Evolutionary conservation across 345 rosid genomes (phyloP).

Genomic region (Populus simonii): DNA sequence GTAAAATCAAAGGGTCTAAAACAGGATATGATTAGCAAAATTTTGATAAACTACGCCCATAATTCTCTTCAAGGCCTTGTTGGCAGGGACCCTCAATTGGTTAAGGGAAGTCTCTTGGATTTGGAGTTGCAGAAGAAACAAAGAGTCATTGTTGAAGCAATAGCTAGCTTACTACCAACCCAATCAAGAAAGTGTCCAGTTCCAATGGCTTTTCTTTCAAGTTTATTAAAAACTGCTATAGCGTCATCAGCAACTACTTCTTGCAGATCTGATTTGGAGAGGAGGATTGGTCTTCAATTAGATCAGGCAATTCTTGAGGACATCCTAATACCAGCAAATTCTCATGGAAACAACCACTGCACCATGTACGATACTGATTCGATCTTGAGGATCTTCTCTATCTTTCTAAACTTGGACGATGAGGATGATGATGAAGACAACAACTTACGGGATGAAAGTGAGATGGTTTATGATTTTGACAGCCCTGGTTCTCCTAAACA

Average conservation of each 20-base stretch:
- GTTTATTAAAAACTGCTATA: conserved; percentile 73
- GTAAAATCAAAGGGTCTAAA: conserved; percentile 87
- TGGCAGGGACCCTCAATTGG: conserved; percentile 53
- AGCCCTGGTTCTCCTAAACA: conserved; percentile 93
- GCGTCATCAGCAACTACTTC: conserved; percentile 62
- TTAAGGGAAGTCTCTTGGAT: conserved; percentile 57
- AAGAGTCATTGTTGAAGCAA: conserved; percentile 67
- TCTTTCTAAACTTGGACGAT: conserved; percentile 82
- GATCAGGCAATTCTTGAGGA: conserved; percentile 99
- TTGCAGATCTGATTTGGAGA: conserved; percentile 78
- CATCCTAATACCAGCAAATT: conserved; percentile 68
- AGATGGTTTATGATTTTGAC: conserved; percentile 84
- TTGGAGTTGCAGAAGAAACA: conserved; percentile 74
- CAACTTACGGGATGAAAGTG: conserved; percentile 65
- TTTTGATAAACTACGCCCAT: conserved; percentile 74
- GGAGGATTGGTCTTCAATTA: conserved; percentile 85
- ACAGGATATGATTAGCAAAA: conserved; percentile 94
- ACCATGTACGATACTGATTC: conserved; percentile 79
- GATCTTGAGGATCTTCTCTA: conserved; percentile 77
- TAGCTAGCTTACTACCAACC: conserved; percentile 71
- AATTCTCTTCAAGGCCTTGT: conserved; percentile 73
- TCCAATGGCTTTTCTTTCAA: conserved; percentile 90
- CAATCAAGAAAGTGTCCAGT: conserved; percentile 86
- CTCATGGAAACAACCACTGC: conserved; percentile 49
- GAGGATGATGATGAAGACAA: conserved; percentile 67